phyloP scores from a whole-genome alignment of 2,329 filamentous ascomycete genomes.

The Dendryphion nanum region DNA sequence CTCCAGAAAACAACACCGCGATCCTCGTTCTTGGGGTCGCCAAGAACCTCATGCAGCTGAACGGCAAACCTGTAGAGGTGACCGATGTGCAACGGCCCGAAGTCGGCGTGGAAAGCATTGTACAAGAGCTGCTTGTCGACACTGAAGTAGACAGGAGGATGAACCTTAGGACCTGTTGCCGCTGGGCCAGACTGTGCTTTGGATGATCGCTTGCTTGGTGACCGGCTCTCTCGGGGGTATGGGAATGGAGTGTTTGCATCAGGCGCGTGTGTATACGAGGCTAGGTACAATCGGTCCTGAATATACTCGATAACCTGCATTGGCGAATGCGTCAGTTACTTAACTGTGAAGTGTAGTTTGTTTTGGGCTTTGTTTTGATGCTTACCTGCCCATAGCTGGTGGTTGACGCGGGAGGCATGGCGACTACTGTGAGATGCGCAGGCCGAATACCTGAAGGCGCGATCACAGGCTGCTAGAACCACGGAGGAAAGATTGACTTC shows the following conservation, averaged over 20 bases:
- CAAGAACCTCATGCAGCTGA: conserved; percentile 91
- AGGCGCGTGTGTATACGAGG: conserved; percentile 82
- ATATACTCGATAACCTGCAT: conserved; percentile 93
- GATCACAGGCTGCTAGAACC: conserved; percentile 7
- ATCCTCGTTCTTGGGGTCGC: conserved; percentile 85
- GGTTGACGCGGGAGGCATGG: conserved; percentile 28
- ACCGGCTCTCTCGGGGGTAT: conserved; percentile 65
- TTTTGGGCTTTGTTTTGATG: too few relatives aligned
- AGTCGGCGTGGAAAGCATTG: conserved; percentile 98
- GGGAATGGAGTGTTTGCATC: conserved; percentile 82
- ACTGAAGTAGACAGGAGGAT: conserved; percentile 86
- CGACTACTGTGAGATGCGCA: conserved; percentile 25
- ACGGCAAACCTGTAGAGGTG: conserved; percentile 96
- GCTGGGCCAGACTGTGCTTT: conserved; percentile 61
- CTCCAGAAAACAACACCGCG: conserved; percentile 96
- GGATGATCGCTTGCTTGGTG: conserved; percentile 74
- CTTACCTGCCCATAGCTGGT: conserved; percentile 75
- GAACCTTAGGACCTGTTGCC: conserved; percentile 51
- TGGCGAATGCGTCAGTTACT: too few relatives aligned
- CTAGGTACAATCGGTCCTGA: conserved; percentile 91
- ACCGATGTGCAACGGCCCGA: conserved; percentile 94
- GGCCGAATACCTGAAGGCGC: conserved; percentile 22
- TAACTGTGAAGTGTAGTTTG: too few relatives aligned
- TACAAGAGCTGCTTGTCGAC: conserved; percentile 91
- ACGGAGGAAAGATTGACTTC: conserved; percentile 14